Evolutionary conservation across 2,329 filamentous ascomycete genomes (phyloP).

Genomic region (Colletotrichum truncatum): DNA sequence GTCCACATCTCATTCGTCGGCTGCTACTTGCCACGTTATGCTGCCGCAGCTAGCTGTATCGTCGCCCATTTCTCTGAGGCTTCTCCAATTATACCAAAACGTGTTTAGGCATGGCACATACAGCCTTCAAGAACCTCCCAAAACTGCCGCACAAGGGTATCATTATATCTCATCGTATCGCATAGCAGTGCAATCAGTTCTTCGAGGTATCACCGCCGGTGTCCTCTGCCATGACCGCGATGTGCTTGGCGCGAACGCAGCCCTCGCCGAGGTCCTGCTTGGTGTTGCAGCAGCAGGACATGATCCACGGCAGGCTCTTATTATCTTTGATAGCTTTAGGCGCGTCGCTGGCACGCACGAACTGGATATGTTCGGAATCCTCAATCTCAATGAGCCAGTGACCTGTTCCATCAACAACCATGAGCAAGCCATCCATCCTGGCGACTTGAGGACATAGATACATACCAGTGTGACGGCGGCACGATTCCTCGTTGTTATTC

Average conservation of each 20-base stretch:
- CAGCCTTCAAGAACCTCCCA: not conserved
- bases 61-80: not conserved
- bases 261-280: not conserved
- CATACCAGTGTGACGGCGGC: conserved; percentile 1
- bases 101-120: not conserved
- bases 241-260: not conserved
- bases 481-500: not conserved
- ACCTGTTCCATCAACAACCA: not conserved
- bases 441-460: not conserved
- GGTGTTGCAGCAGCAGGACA: conserved; percentile 9
- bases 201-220: not conserved
- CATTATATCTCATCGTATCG: not conserved
- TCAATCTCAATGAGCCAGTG: conserved; percentile 22
- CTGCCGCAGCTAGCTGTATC: not conserved
- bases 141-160: not conserved
- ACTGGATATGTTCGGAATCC: not conserved
- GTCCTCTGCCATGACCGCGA: not conserved
- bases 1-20: not conserved
- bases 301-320: not conserved
- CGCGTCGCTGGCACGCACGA: not conserved
- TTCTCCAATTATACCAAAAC: no score
- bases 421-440: not conserved
- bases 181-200: not conserved
- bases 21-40: not conserved
- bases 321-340: not conserved